Base-by-base conservation (phyloP, 768 basidiomycete genomes). In the Kwoniella heveanensis region DNA sequence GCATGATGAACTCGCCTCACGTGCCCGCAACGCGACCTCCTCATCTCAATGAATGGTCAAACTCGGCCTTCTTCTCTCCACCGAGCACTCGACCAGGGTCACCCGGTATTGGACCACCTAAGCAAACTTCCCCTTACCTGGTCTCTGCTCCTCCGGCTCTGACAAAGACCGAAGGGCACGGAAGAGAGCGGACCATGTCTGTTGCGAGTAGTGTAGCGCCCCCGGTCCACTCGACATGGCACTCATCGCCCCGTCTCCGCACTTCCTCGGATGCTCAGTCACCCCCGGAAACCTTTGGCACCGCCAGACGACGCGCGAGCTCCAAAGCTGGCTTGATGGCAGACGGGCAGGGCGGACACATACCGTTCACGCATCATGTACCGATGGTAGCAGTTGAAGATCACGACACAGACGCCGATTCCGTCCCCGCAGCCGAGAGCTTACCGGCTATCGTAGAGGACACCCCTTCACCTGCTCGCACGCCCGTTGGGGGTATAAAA, bases 361-460 rank as follows among this genome's bases (percentile, higher is more conserved):
- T 77, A 13, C 73, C 75, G n/a, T 77, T 74, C 61, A 77, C 75
- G 2, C 75, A 77, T 51, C 72, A 73, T 58, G 57, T 73, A 10
- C 64, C 71, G 15, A 57, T 55, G 24, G 46, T 56, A 7, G 25
- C 24, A 17, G 61, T 59, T 1, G 62, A 69, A 2, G 69, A 68
- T 22, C 67, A 65, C 13, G 68, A 67, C 12, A 48, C 48, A n/a
- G 60, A 53, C 7, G 63, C 57, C 1, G 64, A 48, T 22, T 32
- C 60, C 10, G 68, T 62, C 29, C 37, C 60, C 15, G 27, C 56
- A 15, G 26, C 30, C 5, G 54, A 56, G 13, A 39, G 19, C 15
- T 32, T 51, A 2, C 48, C 62, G 15, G 22, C 57, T 25, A 54
- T 49, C 2, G 26, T 4, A n/a, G 50, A 51, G 15, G 46, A 36